A percentile compares a stretch with the other conserved stretches of the same genome.
Evolutionary conservation across 1,139 yeast genomes (phyloP).

Genomic region (Magnusiomyces tetraspermus): DNA sequence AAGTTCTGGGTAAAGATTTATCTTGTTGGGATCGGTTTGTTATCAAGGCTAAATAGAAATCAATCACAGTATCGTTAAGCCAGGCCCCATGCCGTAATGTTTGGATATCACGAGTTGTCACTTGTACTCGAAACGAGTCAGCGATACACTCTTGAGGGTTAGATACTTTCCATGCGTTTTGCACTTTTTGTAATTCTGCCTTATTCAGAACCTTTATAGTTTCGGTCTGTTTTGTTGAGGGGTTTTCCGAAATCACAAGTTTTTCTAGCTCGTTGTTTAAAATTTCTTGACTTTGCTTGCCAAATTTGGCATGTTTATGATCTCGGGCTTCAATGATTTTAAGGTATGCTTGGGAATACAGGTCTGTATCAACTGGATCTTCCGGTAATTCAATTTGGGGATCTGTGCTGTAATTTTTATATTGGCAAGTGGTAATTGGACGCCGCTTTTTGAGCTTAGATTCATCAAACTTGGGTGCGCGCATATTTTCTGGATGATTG

Average conservation of each 20-base stretch:
- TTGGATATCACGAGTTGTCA: constrained; percentile 54
- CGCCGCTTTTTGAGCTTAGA: not conserved
- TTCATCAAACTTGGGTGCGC: constrained; percentile 7
- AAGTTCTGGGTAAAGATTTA: constrained; percentile 35
- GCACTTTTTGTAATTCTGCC: constrained; percentile 26
- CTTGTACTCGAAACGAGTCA: constrained; percentile 46
- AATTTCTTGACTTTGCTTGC: constrained; percentile 7
- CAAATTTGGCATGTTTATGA: constrained; percentile 3
- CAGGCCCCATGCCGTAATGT: constrained; percentile 66
- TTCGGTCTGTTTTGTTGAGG: not conserved
- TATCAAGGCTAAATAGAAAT: constrained; percentile 61
- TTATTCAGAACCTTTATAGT: not conserved
- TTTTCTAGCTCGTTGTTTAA: too few relatives aligned
- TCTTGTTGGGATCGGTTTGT: constrained; percentile 34
- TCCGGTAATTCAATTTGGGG: constrained; percentile 13
- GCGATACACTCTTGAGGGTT: constrained; percentile 34
- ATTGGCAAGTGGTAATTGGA: constrained; percentile 6
- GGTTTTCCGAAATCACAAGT: not conserved
- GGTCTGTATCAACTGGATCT: constrained; percentile 8
- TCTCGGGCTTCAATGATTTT: constrained; percentile 10
- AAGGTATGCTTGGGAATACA: constrained; percentile 9
- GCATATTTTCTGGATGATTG: not conserved
- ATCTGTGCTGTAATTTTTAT: constrained; percentile 1
- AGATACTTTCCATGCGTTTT: constrained; percentile 33
- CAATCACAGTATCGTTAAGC: constrained; percentile 89